Percentiles rank a stretch among this genome's conserved stretches.
Evolutionary conservation across 2,329 filamentous ascomycete genomes (phyloP).

Genomic region (Hirsutella thompsonii): DNA sequence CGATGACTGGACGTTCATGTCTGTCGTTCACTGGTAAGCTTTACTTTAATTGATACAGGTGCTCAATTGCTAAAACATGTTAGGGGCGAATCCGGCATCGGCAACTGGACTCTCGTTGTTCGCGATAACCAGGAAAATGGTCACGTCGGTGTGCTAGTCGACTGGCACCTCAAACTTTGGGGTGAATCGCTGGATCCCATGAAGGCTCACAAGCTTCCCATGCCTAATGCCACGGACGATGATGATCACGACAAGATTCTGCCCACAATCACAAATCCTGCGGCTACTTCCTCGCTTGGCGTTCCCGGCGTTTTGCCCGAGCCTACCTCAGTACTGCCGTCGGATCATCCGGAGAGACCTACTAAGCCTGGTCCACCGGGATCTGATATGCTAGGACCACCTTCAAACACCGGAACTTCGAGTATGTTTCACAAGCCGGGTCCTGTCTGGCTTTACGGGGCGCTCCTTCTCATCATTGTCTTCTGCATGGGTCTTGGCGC

Average conservation of each 20-base stretch:
- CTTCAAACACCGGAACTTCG: background rate
- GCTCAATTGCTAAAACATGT: background rate
- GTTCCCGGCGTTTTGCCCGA: too few species aligned
- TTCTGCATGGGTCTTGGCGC: constrained; percentile 74
- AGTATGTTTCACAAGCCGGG: constrained; percentile 83
- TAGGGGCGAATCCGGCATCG: constrained; percentile 78
- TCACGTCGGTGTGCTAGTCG: constrained; percentile 63
- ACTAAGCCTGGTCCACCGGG: constrained; percentile 29
- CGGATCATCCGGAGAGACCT: constrained; percentile 53
- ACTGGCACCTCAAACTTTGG: constrained; percentile 93
- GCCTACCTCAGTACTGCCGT: constrained; percentile 33
- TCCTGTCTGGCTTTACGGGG: constrained; percentile 87
- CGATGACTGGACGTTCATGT: constrained; percentile 98
- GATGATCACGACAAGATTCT: constrained; percentile 58
- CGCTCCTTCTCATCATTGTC: constrained; percentile 67
- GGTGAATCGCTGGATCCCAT: constrained; percentile 70
- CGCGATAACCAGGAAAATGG: constrained; percentile 74
- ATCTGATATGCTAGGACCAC: constrained; percentile 5
- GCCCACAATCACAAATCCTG: constrained; percentile 32
- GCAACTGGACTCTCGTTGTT: constrained; percentile 83
- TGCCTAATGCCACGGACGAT: constrained; percentile 75
- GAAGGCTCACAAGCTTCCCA: constrained; percentile 61
- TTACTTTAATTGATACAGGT: too few species aligned
- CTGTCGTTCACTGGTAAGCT: constrained; percentile 80
- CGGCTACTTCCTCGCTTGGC: constrained; percentile 27